Evolutionary conservation across 345 rosid genomes (phyloP), one percentile per base, ranked within the genome.

Genomic region (Acer yangbiense): DNA sequence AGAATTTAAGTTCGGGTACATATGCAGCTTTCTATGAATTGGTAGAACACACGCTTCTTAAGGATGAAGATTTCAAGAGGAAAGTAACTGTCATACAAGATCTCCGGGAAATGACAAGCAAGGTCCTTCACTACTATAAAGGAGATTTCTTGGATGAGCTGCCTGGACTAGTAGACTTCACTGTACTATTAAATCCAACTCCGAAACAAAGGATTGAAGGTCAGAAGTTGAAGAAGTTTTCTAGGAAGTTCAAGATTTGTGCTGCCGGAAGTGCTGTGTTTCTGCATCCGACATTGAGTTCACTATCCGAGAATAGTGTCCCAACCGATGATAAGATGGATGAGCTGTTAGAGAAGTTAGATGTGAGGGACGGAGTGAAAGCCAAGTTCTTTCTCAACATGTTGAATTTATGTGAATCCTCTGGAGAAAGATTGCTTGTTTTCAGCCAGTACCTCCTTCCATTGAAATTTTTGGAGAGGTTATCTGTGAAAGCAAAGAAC

Each of bases 101-200:
- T 85, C 88, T 95, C 21, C 92, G 97, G 1, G 89, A 93, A 80
- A 93, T 93, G 99, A 95, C 98, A 6, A 77, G 85, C 66, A 80
- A 82, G 27, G 87, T 95, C 65, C 91, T 95, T 72, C 99, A 95
- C 77, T 95, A 93, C 75, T 92, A 95, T 80, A 95, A 92, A 83
- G 98, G 97, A 65, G 96, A 95, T 81, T 93, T 91, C 83, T 71
- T 87, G 61, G 99, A 91, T 52, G 91, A 93, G 87, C 95, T 95
- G 76, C 98, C 90, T 20, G 96, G 95, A 66, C 91, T 93, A 17
- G 83, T 83, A 70, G 98, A 95, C 78, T 95, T 89, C 82, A 93
- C 94, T 2, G 92, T 91, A 16, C 76, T 88, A 69, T 90, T 95
- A n/a, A 89, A 86, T 67, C 88, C 93, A 12, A 93, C 88, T 79